Evolutionary conservation across 805 yeast species (phyloP), one percentile per base, ranked within the genome.

Genomic region (Metschnikowia shivogae): DNA sequence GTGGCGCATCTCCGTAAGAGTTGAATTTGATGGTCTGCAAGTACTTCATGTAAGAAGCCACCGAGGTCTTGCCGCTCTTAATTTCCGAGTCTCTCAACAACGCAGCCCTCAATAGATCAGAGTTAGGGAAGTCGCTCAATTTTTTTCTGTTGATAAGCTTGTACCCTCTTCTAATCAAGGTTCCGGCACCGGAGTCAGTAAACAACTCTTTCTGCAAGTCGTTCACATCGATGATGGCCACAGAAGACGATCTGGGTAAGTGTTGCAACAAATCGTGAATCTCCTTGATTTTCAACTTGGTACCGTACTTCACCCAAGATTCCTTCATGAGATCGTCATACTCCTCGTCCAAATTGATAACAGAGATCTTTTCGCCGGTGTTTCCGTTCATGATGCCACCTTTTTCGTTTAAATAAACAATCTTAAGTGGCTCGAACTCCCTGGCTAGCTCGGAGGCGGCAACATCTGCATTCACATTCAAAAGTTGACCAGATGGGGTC

Each of bases 151-250:
- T 82, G 46, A 84, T 65, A 54, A 93, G 76, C 70, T 88, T 89
- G 72, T 92, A 88, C 51, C 99, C 99, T 68, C 99, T 83, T 78
- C 99, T 86, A 59, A 93, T 89, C 73, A 93, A 77, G 37, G 99
- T 93, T 62, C 99, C 99, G 27, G 99, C 99, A 67, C 99, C 99
- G 13, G 96, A 86, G 66, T 93, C 99, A 34, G 99, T 93, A 71
- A 93, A 93, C 61, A 93, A 79, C 68, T 93, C 99, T 65, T 92
- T 93, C 71, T 93, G 98, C 60, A 93, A 77, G 64, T 93, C 97
- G 58, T 87, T 80, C 36, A 93, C 97, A 55, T 92, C 87, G 58
- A 93, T 93, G 63, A 93, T 93, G 36, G 99, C 99, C 39, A 93
- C 99, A 4, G 97, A 89, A 0, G 97, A 89, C 3, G 97, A 88